Evolutionary conservation across 2,329 filamentous ascomycete species (phyloP), one percentile per base, ranked within the genome.

Genomic region (Dactylellina cionopaga): DNA sequence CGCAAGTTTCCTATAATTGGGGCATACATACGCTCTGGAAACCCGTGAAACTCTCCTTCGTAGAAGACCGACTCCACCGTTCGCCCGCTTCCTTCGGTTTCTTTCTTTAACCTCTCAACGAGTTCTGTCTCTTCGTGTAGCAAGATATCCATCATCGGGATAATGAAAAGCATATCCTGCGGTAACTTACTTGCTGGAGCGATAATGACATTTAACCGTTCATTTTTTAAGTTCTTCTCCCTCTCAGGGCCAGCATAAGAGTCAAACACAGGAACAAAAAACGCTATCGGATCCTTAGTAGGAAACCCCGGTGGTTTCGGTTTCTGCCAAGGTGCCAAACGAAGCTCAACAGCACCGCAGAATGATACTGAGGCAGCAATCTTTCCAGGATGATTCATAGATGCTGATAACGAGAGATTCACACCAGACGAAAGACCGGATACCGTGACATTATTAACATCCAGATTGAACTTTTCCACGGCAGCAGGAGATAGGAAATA

Each of bases 371-470:
- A 76, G 1, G 79, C 83, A 5, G 43, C 31, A 25, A 70, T 63
- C 24, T 25, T 56, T 9, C 56, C 63, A 81, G 81, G n/a, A 81
- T 77, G 3, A 69, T 75, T 4, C 75, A 79, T 25, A 58, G 74
- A 10, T 64, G 75, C 27, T 69, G 79, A 78, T 5, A 85, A 64
- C 1, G 81, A 82, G 5, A 85, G 76, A 68, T 82, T 83, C 0
- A 79, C 83, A 5, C 84, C 84, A 0, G 81, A 81, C 0, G 82
- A 83, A 27, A 80, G 80, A 0, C 83, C 84, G 24, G 80, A 80
- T 0, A 83, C 76, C 0, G 83, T 85, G 64, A 85, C 76, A 3
- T 82, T 69, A 1, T 77, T 75, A 1, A 80, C 76, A 75, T 84
- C 81, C 1, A 81, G 80, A 10, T 79, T 79, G 74, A 79, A 81